A percentile compares a stretch with the other conserved stretches of the same genome.
These are phyloP conservation scores for Coleophoma crateriformis DNA, from an alignment of 2,329 filamentous ascomycete species.

Conservation along the genomic window DNA sequence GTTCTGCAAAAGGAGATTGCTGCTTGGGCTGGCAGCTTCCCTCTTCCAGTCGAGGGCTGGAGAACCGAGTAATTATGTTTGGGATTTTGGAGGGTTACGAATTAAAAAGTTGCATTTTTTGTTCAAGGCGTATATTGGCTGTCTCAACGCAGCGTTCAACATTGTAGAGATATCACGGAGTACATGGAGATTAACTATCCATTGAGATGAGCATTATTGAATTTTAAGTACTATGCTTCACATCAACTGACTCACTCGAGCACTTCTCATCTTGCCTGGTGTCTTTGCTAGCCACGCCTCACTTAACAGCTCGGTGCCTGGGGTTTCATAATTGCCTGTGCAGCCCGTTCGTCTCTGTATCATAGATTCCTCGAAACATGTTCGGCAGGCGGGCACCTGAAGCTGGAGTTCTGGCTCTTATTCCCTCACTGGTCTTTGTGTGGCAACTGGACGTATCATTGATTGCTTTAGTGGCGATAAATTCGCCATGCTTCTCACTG, in stretches of 20 bases:
- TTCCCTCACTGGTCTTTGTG: too few species aligned
- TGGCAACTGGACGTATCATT: not conserved
- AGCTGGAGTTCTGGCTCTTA: too few species aligned
- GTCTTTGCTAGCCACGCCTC: too few species aligned
- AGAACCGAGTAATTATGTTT: conserved; percentile 28
- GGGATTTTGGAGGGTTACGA: not conserved
- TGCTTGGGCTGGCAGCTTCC: conserved; percentile 82
- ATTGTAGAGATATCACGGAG: conserved; percentile 1
- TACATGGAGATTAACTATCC: not conserved
- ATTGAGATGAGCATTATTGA: not conserved
- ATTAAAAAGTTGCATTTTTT: not conserved
- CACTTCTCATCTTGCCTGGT: too few species aligned
- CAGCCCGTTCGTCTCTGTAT: too few species aligned
- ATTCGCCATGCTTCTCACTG: too few species aligned
- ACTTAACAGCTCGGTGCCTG: too few species aligned
- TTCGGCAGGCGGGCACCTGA: too few species aligned
- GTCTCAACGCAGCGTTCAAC: conserved; percentile 1
- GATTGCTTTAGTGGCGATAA: not conserved
- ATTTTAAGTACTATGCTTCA: too few species aligned
- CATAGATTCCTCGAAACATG: too few species aligned
- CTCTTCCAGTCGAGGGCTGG: conserved; percentile 79
- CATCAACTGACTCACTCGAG: too few species aligned
- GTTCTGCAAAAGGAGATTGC: conserved; percentile 85
- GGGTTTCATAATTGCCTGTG: too few species aligned
- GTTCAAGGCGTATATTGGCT: not conserved